Evolutionary conservation across 306 rosid species (phyloP), one percentile per base, ranked within the genome.

Genomic region (Lablab purpureus): DNA sequence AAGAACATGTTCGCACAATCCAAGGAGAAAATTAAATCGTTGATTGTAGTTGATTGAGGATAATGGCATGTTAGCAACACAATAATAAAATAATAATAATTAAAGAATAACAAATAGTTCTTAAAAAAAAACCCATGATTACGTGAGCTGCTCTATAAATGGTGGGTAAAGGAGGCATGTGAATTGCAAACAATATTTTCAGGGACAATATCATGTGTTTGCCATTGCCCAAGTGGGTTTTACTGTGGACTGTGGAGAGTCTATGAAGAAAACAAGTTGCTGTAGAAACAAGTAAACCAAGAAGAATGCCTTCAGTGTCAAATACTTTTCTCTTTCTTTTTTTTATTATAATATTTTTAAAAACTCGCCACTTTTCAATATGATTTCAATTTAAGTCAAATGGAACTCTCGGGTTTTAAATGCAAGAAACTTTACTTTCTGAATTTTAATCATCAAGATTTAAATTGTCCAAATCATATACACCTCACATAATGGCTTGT

Each of bases 131-230:
- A 14, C 59, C 60, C 78, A 80, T 76, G 73, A 76, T 82, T 79
- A 59, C 76, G 67, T 58, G 84, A 80, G 27, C 28, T 75, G 68
- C 11, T 81, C 58, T 59, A 7, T 69, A 41, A 65, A 80, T 75
- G 88, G 86, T 73, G 85, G 84, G 56, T 15, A 85, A 77, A 75
- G 43, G 75, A 78, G 76, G 56, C 87, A 78, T 59, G 73, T 22
- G 79, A 76, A 75, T 68, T 79, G 41, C 43, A 36, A 45, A 63
- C 82, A 81, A 60, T 37, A 55, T 76, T 65, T 74, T 79, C 82
- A 46, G 72, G 67, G 81, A 85, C 87, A 85, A 22, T 79, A 85
- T 85, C 10, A 87, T 87, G 85, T 87, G 91, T 82, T 90, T 80
- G 85, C 89, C 94, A 85, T 83, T 76, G 62, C 49, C 34, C 22